A percentile compares a stretch with the other conserved stretches of the same genome.
phyloP scores from a whole-genome alignment of 352 stramenopile species.

The Elongisporangium prolatum region DNA sequence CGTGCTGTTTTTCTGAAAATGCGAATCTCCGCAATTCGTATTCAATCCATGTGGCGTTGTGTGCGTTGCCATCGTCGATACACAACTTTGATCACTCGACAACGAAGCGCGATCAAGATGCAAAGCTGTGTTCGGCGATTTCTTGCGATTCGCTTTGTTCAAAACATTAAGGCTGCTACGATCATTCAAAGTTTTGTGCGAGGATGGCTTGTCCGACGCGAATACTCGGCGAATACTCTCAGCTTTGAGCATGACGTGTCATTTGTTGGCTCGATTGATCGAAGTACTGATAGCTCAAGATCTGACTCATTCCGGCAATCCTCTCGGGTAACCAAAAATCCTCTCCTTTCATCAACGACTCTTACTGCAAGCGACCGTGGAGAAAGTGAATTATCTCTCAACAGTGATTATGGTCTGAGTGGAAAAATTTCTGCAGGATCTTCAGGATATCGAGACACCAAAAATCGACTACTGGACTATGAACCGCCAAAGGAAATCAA shows the following conservation, averaged over 20 bases:
- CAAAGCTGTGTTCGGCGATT: conserved; percentile 48
- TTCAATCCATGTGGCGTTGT: conserved; percentile 56
- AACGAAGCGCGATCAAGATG: conserved; percentile 43
- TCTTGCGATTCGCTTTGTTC: conserved; percentile 33
- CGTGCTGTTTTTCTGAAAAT: conserved; percentile 42
- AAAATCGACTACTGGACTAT: conserved; percentile 60
- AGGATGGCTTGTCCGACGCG: conserved; percentile 74
- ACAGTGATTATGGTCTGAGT: conserved; percentile 19
- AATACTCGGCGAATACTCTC: conserved; percentile 72
- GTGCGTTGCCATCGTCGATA: conserved; percentile 42
- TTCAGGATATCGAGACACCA: conserved; percentile 40
- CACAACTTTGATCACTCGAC: conserved; percentile 23
- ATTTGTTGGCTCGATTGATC: conserved; percentile 62
- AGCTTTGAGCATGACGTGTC: conserved; percentile 78
- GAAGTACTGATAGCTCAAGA: conserved; percentile 38
- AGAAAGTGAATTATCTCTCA: conserved; percentile 25
- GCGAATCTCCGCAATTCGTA: conserved; percentile 36
- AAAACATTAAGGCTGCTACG: conserved; percentile 36
- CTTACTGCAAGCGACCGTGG: conserved; percentile 52
- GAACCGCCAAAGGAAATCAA: conserved; percentile 58
- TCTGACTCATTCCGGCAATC: conserved; percentile 25
- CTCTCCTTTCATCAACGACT: conserved; percentile 47
- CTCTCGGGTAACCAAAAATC: conserved; percentile 14
- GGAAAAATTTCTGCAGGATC: background rate
- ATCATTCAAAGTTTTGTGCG: conserved; percentile 78